Conservation (phyloP, 2,329 filamentous ascomycete genomes). For the Ceratocystis ficicola region DNA sequence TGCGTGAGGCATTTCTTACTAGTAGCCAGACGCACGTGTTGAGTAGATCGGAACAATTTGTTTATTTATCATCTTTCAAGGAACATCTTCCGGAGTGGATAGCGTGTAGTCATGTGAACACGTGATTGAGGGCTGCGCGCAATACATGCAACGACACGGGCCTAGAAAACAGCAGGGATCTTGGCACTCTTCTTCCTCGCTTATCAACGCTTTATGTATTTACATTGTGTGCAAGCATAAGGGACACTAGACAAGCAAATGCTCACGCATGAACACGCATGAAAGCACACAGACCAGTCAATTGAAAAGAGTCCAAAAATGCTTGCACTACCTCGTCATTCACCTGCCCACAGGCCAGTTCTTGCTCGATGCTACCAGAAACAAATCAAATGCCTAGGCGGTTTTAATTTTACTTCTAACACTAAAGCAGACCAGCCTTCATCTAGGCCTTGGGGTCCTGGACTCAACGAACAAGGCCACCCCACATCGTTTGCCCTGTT, state of each 20-base stretch:
- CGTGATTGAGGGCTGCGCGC: too few relatives aligned
- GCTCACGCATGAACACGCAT: background rate
- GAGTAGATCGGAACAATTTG: too few relatives aligned
- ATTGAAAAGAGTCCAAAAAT: background rate
- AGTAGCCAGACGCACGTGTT: too few relatives aligned
- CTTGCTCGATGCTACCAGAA: background rate
- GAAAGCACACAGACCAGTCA: background rate
- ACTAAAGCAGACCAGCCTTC: background rate
- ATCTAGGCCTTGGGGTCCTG: background rate
- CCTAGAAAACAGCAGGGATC: too few relatives aligned
- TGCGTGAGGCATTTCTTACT: too few relatives aligned
- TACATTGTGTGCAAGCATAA: background rate
- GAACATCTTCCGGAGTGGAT: too few relatives aligned
- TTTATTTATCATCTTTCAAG: too few relatives aligned
- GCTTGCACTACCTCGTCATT: background rate
- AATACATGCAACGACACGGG: too few relatives aligned
- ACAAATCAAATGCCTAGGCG: background rate
- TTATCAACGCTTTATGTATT: too few relatives aligned
- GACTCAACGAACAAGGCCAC: background rate
- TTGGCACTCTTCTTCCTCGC: too few relatives aligned
- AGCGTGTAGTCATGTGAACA: too few relatives aligned
- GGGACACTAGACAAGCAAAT: background rate
- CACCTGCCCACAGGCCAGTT: background rate
- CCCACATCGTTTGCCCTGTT: background rate
- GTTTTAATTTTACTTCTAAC: too few relatives aligned